Percentiles rank a stretch among this genome's conserved stretches.
Conservation (phyloP, 2,329 filamentous ascomycete species). For the Aphanoascus verrucosus region DNA sequence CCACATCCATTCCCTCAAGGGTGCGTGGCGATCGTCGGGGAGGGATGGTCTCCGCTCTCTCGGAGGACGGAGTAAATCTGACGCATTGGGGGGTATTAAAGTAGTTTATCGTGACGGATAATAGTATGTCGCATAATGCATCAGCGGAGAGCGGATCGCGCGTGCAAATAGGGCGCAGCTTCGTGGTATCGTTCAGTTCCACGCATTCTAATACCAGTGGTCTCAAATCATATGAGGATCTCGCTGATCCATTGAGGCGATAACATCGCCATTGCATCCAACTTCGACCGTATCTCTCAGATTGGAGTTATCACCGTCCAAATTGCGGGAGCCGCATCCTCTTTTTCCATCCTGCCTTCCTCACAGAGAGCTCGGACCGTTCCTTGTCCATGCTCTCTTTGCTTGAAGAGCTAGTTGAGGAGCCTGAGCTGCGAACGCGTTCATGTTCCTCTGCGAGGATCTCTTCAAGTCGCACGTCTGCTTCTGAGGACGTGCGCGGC, state of each 20-base stretch:
- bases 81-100: background rate
- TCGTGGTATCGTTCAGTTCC: background rate
- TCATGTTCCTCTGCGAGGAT: conserved; percentile 15
- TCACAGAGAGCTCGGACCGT: background rate
- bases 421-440: conserved; percentile 6
- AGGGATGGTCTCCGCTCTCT: no score
- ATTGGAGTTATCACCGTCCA: background rate
- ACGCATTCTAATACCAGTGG: background rate
- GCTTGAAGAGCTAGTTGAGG: conserved; percentile 3
- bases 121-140: background rate
- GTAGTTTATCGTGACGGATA: background rate
- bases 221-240: background rate
- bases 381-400: conserved; percentile 12
- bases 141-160: background rate
- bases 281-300: background rate
- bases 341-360: background rate
- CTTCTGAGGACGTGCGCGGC: conserved; percentile 11
- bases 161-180: background rate
- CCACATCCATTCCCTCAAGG: no score
- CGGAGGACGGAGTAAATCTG: no score
- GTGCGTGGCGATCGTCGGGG: no score
- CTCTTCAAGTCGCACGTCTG: conserved; percentile 16
- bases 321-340: conserved; percentile 7
- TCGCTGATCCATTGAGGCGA: background rate
- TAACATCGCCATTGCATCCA: background rate